Percentiles rank a stretch among this genome's conserved stretches.
phyloP scores from a whole-genome alignment of 2,329 filamentous ascomycete species.

The Grosmannia serpens region DNA sequence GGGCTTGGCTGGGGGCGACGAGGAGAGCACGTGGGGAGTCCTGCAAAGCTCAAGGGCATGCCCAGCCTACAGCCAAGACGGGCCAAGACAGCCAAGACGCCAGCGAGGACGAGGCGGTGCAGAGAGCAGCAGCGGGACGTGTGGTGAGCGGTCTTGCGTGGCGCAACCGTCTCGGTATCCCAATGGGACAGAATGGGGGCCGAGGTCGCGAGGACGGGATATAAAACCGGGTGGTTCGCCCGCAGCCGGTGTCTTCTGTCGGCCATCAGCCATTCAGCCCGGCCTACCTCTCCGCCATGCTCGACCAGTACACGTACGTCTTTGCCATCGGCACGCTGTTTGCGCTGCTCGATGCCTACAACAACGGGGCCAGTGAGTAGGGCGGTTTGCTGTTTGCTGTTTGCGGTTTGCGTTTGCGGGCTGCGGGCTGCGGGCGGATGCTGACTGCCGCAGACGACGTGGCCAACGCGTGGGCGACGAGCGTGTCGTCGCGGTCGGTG shows the following conservation, averaged over 20 bases:
- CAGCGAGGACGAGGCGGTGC: neutral
- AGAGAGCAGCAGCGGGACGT: neutral
- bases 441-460: conserved; percentile 52
- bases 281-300: conserved; percentile 29
- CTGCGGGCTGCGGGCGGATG: too few relatives aligned
- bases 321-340: conserved; percentile 68
- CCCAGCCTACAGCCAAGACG: neutral
- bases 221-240: neutral
- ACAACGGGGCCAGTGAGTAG: conserved; percentile 61
- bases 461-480: conserved; percentile 73
- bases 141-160: neutral
- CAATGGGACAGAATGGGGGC: too few relatives aligned
- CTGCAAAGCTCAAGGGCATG: neutral
- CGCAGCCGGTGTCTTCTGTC: neutral
- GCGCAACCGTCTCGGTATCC: neutral
- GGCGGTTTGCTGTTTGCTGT: too few relatives aligned
- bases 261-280: too few relatives aligned
- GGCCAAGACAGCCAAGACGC: conserved; percentile 8
- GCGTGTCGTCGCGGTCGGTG: conserved; percentile 68
- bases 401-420: too few relatives aligned
- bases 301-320: conserved; percentile 56
- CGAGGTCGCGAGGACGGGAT: too few relatives aligned
- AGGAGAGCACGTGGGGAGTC: neutral
- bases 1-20: neutral
- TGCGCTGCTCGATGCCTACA: conserved; percentile 65